Evolutionary conservation across 1,139 yeast genomes (phyloP).

Genomic region (Diutina rugosa): DNA sequence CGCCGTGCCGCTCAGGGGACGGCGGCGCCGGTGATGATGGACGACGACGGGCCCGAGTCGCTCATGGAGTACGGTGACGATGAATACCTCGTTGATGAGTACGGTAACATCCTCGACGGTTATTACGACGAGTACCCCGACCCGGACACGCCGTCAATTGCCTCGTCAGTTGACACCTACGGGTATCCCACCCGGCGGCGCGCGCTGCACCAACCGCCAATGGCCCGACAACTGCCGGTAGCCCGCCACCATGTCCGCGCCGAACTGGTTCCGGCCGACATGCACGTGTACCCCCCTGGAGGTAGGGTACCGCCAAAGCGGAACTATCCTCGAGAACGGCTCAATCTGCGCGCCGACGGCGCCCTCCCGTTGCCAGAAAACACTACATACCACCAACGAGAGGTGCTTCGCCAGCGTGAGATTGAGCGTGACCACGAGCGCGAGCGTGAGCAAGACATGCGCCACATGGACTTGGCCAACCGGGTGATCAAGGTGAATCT

Average conservation of each 20-base stretch:
- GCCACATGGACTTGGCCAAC: neutral
- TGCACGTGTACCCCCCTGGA: neutral
- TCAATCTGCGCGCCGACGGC: neutral
- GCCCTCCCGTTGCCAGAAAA: conserved; percentile 1
- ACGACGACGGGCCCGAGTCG: conserved; percentile 5
- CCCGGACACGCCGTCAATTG: neutral
- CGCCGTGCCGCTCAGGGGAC: neutral
- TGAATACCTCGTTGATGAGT: conserved; percentile 2
- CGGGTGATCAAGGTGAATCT: neutral
- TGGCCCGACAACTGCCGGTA: neutral
- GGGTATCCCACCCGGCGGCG: neutral
- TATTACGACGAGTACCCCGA: conserved; percentile 2
- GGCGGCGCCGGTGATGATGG: conserved; percentile 4
- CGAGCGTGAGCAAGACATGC: neutral
- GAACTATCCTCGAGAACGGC: neutral
- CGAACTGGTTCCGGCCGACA: neutral
- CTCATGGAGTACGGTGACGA: conserved; percentile 3
- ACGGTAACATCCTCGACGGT: neutral
- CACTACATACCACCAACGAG: conserved; percentile 1
- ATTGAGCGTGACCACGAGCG: neutral
- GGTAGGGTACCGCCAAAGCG: neutral
- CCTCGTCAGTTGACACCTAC: neutral
- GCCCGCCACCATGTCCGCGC: neutral
- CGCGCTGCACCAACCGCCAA: neutral
- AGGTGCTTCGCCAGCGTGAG: neutral